Percentiles rank a stretch among this genome's conserved stretches.
Evolutionary conservation across 345 rosid species (phyloP).

Genomic region (Salix koriyanagi): DNA sequence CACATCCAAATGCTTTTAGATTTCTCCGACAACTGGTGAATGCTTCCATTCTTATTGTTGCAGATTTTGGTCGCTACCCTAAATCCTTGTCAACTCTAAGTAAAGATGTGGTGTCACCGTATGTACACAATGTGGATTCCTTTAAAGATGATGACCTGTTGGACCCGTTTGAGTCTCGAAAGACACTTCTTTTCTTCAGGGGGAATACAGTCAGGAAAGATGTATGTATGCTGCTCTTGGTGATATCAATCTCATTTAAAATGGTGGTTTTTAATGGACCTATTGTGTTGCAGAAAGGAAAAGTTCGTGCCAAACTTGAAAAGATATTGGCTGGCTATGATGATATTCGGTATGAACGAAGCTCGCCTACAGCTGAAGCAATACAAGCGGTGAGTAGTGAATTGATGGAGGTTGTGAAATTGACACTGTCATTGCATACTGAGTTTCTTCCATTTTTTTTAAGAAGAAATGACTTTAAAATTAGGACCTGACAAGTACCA

Average conservation of each 20-base stretch:
- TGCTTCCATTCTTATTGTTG: slow-evolving; percentile 81
- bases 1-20: slow-evolving; percentile 99
- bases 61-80: slow-evolving; percentile 84
- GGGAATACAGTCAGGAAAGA: slow-evolving; percentile 91
- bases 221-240: slow-evolving; percentile 31
- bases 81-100: slow-evolving; percentile 60
- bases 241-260: background rate
- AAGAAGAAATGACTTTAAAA: too few species aligned
- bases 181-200: slow-evolving; percentile 78
- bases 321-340: slow-evolving; percentile 57
- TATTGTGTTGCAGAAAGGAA: slow-evolving; percentile 61
- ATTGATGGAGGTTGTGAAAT: background rate
- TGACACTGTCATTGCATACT: background rate
- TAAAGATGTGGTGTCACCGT: slow-evolving; percentile 91
- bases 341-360: slow-evolving; percentile 66
- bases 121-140: slow-evolving; percentile 86
- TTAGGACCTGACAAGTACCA: background rate
- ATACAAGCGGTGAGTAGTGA: slow-evolving; percentile 59
- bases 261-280: slow-evolving; percentile 1
- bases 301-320: slow-evolving; percentile 66
- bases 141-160: slow-evolving; percentile 42
- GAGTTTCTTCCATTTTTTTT: background rate
- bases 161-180: slow-evolving; percentile 71
- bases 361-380: slow-evolving; percentile 58
- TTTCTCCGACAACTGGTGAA: slow-evolving; percentile 79